A percentile compares a stretch with the other conserved stretches of the same genome.
phyloP scores from a whole-genome alignment of 768 basidiomycete genomes.

The Leccinellum rugosiceps region DNA sequence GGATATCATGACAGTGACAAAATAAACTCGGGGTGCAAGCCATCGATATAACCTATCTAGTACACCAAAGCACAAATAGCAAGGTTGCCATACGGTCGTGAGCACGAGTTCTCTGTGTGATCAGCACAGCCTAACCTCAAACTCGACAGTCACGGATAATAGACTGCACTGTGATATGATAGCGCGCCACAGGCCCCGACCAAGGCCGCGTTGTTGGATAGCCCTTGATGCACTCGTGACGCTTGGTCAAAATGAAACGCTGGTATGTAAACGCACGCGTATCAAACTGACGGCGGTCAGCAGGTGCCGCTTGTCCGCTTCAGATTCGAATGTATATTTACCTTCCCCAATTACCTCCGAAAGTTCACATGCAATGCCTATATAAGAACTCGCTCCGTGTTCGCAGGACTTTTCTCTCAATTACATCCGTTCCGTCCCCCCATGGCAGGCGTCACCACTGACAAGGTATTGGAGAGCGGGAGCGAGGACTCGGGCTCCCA shows the following conservation, averaged over 20 bases:
- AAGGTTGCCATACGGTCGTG: background rate
- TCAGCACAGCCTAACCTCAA: background rate
- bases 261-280: background rate
- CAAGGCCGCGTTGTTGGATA: background rate
- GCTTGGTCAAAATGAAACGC: too few relatives aligned
- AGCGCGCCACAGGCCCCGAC: background rate
- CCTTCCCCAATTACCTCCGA: conserved; percentile 13
- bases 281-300: background rate
- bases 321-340: background rate
- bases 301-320: background rate
- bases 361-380: background rate
- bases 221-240: background rate
- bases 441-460: conserved; percentile 15
- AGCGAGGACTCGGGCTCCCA: conserved; percentile 30
- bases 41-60: too few relatives aligned
- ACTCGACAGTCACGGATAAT: background rate
- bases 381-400: conserved; percentile 14
- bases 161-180: background rate
- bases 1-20: too few relatives aligned
- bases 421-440: background rate
- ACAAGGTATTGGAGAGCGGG: conserved; percentile 23
- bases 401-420: background rate
- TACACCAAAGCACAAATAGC: background rate
- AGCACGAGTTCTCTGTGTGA: background rate
- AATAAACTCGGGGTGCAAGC: too few relatives aligned